Percentiles rank a stretch among this genome's conserved stretches.
These are phyloP conservation scores for Fomitopsis serialis DNA, from an alignment of 768 basidiomycete species.

Conservation along the genomic window DNA sequence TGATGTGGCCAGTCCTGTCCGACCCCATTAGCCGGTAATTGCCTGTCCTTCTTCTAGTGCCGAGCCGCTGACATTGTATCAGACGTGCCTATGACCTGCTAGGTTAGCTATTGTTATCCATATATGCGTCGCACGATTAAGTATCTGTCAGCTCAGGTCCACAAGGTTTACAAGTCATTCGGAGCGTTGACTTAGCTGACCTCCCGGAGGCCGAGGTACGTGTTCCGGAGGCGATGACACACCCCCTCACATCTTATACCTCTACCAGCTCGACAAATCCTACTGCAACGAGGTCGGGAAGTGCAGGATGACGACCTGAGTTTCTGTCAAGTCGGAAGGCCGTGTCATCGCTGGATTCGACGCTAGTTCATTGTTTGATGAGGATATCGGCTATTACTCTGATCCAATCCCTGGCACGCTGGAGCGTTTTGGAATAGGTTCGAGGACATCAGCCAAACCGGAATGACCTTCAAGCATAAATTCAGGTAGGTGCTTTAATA, in stretches of 20 bases:
- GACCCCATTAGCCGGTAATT: constrained; percentile 62
- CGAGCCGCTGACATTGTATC: constrained; percentile 3
- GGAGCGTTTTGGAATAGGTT: background rate
- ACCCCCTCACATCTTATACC: background rate
- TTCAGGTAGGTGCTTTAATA: constrained; percentile 31
- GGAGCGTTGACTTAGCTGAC: constrained; percentile 7
- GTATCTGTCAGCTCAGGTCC: constrained; percentile 13
- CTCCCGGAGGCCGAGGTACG: constrained; percentile 10
- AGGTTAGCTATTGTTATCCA: constrained; percentile 33
- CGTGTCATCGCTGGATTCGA: constrained; percentile 41
- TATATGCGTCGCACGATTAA: constrained; percentile 1
- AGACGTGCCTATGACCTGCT: constrained; percentile 75
- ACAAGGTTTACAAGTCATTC: constrained; percentile 15
- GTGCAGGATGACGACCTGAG: constrained; percentile 30
- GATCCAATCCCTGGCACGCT: constrained; percentile 7
- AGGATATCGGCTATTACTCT: constrained; percentile 25
- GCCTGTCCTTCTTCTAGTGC: constrained; percentile 3
- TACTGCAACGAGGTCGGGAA: constrained; percentile 35
- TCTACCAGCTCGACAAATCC: constrained; percentile 40
- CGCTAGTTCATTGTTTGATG: constrained; percentile 42
- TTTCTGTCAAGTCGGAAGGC: constrained; percentile 40
- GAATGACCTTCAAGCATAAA: constrained; percentile 35
- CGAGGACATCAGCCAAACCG: constrained; percentile 11
- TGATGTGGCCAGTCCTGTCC: constrained; percentile 43
- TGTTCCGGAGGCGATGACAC: background rate